Base-by-base conservation (phyloP, 148 eudicot species). In the Tetragonia tetragonoides region DNA sequence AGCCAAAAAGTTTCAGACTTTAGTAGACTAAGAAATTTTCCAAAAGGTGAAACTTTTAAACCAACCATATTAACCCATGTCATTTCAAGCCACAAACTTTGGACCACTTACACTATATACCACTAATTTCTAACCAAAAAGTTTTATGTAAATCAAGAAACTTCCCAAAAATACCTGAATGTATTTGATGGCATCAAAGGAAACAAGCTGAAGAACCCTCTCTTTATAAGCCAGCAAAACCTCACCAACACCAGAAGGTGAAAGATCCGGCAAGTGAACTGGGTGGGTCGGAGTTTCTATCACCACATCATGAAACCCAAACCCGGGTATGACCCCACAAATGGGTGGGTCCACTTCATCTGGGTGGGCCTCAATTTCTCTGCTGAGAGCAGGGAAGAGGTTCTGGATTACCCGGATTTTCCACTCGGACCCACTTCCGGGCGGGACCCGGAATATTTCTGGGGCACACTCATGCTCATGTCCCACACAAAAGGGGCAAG, bases 401-500 rank as follows among this genome's bases (percentile, higher is more conserved):
- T 95, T 95, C 72, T 95, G 90, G 67, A 95, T 89, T 62, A 95
- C 97, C 70, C 97, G 83, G 57, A 95, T 71, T 23, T 66, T 73
- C 97, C 99, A 95, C 1, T 83, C 80, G 77, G 85, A 49, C 38
- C 75, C 40, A 44, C 90, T 84, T 66, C 78, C 85, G 11, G 89
- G 76, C 3, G 87, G 85, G 51, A 90, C 70, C 39, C 98, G 92
- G 89, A 95, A 93, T n/a, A 93, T 91, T 77, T 93, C 97, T 3
- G 99, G 99, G 24, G 97, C 99, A 75, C 97, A 93, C 37, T 91
- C 87, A 85, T 90, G 92, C 73, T 95, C 98, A 75, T 85, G 87
- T 34, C 99, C 98, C 42, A 77, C 56, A 79, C 99, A 95, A 77
- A 95, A 95, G n/a, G 98, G 93, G 86, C 99, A 93, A 34, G 74